Percentiles rank a stretch among this genome's conserved stretches.
Evolutionary conservation across 352 stramenopile genomes (phyloP).

Genomic region (Blastocystis sp.): DNA sequence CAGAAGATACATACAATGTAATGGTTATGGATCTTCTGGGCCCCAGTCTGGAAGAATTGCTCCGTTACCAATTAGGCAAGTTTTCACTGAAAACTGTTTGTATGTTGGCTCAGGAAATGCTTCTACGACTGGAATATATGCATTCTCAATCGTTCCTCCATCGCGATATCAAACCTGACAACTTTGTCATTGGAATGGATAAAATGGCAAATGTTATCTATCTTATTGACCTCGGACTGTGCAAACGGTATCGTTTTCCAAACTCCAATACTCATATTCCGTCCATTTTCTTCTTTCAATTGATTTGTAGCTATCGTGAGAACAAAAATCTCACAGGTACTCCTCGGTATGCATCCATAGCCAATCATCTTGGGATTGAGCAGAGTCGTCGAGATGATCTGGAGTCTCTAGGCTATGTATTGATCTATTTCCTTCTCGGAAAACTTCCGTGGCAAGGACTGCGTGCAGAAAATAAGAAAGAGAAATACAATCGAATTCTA

Average conservation of each 20-base stretch:
- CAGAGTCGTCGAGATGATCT: conserved; percentile 83
- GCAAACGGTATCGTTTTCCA: conserved; percentile 84
- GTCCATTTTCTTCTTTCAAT: conserved; percentile 64
- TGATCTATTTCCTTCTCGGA: conserved; percentile 86
- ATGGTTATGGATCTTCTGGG: conserved; percentile 98
- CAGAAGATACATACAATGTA: conserved; percentile 92
- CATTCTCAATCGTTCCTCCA: conserved; percentile 88
- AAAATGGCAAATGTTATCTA: conserved; percentile 81
- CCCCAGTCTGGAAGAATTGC: conserved; percentile 85
- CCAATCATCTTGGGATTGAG: conserved; percentile 87
- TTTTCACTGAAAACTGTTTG: conserved; percentile 85
- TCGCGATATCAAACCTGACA: conserved; percentile 87
- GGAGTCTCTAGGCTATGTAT: conserved; percentile 83
- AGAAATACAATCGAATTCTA: conserved; percentile 90
- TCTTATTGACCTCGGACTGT: conserved; percentile 87
- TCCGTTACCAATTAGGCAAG: conserved; percentile 82
- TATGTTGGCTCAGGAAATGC: conserved; percentile 83
- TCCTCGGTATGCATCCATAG: conserved; percentile 84
- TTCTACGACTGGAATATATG: conserved; percentile 84
- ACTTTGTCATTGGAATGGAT: conserved; percentile 86
- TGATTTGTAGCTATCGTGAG: conserved; percentile 73
- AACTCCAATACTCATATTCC: conserved; percentile 83
- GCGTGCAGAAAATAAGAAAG: conserved; percentile 87
- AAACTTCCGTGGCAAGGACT: conserved; percentile 85
- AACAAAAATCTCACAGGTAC: conserved; percentile 87